Evolutionary conservation across 164 flowering plant genomes (phyloP), one percentile per base, ranked within the genome.

Genomic region (Sextonia rubra): DNA sequence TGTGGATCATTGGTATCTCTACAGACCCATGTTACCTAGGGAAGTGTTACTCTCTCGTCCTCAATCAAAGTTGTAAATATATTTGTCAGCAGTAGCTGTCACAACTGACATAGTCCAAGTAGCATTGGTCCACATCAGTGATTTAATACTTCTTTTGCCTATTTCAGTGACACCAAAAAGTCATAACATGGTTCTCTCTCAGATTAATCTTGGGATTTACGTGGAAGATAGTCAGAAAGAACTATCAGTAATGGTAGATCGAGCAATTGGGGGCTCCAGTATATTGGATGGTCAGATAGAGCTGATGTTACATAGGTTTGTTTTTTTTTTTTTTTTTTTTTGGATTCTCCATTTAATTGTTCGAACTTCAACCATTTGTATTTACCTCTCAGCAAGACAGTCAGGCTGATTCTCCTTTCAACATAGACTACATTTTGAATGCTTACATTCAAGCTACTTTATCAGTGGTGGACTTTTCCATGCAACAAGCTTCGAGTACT

Each of bases 131-230:
- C 44, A 37, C 44, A 37, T 37, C 11, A 37, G 44, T 37, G 44
- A 37, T 37, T 37, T 37, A 2, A 37, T 37, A 37, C 9, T 37
- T 62, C 23, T 18, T 69, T 48, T 52, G 29, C 14, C n/a, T 70
- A 58, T 60, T 14, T 32, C 22, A 25, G 49, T 27, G 26, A 27
- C 8, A 9, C 6, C 29, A 25, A 62, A 62, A 23, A 70, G 26
- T 5, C 9, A 26, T 60, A 22, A 44, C 17, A 37, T 23, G 23
- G 0, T 12, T 70, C 22, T 44, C n/a, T 70, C 77, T 75, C 85
- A 95, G 98, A 83, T 95, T 60, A 95, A 93, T 83, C 94, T 93
- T 71, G 99, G 99, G 49, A 88, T 93, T 5, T 91, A 86, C 74
- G 68, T 86, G 55, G 77, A 85, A 81, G 98, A 89, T 80, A 77